Base-by-base conservation (phyloP, 129 eudicot species). In the Lactuca saligna region DNA sequence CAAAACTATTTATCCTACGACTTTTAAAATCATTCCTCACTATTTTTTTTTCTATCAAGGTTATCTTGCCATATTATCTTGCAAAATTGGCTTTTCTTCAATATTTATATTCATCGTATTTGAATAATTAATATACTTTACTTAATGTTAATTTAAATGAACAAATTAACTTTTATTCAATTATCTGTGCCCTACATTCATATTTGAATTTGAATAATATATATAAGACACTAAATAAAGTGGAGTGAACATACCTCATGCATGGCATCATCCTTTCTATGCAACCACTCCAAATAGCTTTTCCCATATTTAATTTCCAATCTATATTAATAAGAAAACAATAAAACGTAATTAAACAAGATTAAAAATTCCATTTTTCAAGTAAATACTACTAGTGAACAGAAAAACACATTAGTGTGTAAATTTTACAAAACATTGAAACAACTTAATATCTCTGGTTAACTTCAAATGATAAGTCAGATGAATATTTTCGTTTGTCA, bases 211-310 rank as follows among this genome's bases (percentile, higher is more conserved):
- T 35, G 38, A 35, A 35, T 35, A 35, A 35, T 35, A 35, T 35
- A 6, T 35, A 35, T 3, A 42, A 42, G 49, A 42, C 49, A 42
- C 0, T 8, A 3, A 4, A 50, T 7, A 50, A 13, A 20, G 56
- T 50, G 7, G 56, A 53, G 8, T 37, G 7, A 35, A 61, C 14
- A 14, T 16, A 37, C 66, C 8, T 38, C n/a, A 61, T 38, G 42
- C 5, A 61, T 61, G 14, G 2, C 66, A 61, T 61, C 42, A 38
- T 15, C 48, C 33, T 38, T 38, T 37, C 33, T 20, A 61, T 9
- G 51, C 66, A 61, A 61, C 66, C 51, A 61, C 66, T 61, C 66
- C 66, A 61, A 61, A 16, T 61, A 38, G 38, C 51, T 2, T 46
- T 46, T 46, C 51, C 51, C 51, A 11, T 46, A 46, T 46, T 46